Evolutionary conservation across 2,329 filamentous ascomycete genomes (phyloP), one percentile per base, ranked within the genome.

Genomic region (Bipolaris oryzae): DNA sequence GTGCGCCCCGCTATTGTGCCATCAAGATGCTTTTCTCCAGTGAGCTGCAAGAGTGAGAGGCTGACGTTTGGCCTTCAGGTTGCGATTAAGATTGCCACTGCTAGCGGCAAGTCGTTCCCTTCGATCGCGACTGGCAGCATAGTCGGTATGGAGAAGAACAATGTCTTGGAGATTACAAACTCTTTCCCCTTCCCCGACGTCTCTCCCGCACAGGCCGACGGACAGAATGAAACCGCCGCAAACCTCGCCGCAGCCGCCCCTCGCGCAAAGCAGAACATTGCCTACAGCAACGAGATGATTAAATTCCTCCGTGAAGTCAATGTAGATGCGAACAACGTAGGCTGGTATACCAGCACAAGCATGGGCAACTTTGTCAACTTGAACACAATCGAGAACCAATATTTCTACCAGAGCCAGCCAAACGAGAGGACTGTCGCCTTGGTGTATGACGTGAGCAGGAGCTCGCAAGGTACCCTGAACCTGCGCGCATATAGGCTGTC

Each of bases 301-400:
- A 90, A 92, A 74, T 92, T 95, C 78, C 82, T 98, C 62, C 90
- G 94, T 77, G 95, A 98, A 80, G 95, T 99, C 73, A 99, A 98
- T 78, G 91, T 98, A 58, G 95, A 99, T 77, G 95, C 95, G 66
- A 96, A 98, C 83, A 96, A 92, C 73, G 92, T 96, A 58, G 95
- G 95, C 72, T 99, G 93, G 93, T 99, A 99, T 82, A 97, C 92
- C 57, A 97, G 92, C 81, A 92, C 93, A 63, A 96, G 92, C 78
- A 96, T 99, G 91, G 95, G 95, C 78, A 98, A 96, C 84, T 98
- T 98, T 71, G 85, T 98, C 83, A 97, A 93, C 83, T 79, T 90
- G 75, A 91, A 89, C 82, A 93, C 96, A 75, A 91, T 99, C 78
- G 95, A 99, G 85, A 99, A 98, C 83, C 93, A 97, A 79, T 92